Conservation (phyloP, 108 stramenopile genomes). For the Nannochloropsis granulata region DNA sequence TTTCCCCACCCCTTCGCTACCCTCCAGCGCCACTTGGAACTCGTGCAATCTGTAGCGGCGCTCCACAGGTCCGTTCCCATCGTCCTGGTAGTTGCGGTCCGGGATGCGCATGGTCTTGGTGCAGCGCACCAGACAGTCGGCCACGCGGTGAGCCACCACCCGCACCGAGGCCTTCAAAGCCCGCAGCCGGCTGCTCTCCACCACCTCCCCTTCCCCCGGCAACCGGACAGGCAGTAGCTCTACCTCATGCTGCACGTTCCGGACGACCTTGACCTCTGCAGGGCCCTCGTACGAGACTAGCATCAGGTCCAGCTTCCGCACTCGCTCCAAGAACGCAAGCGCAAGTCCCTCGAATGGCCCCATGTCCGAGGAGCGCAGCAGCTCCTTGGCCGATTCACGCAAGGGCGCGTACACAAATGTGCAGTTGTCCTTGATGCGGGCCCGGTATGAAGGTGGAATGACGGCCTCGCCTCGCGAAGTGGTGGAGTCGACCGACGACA, state of each 20-base stretch:
- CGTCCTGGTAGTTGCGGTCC: background rate
- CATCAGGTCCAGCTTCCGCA: background rate
- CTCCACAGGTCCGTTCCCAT: background rate
- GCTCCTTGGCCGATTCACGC: background rate
- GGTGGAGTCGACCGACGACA: background rate
- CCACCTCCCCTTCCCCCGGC: background rate
- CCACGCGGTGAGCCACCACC: background rate
- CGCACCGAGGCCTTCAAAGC: background rate
- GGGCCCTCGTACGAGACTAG: background rate
- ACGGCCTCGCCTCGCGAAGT: background rate
- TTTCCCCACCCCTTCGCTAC: background rate
- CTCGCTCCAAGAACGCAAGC: background rate
- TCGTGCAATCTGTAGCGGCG: background rate
- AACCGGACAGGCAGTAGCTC: background rate
- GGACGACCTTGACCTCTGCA: background rate
- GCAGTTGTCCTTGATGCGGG: background rate
- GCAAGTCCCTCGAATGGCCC: background rate
- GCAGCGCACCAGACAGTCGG: background rate
- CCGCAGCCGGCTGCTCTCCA: background rate
- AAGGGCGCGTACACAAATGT: background rate
- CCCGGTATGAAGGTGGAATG: background rate
- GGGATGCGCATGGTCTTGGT: background rate
- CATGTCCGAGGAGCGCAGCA: background rate
- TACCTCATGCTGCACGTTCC: background rate
- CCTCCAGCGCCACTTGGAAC: background rate